Evolutionary conservation across 305 asterid genomes (phyloP).

Genomic region (Fraxinus greggii): DNA sequence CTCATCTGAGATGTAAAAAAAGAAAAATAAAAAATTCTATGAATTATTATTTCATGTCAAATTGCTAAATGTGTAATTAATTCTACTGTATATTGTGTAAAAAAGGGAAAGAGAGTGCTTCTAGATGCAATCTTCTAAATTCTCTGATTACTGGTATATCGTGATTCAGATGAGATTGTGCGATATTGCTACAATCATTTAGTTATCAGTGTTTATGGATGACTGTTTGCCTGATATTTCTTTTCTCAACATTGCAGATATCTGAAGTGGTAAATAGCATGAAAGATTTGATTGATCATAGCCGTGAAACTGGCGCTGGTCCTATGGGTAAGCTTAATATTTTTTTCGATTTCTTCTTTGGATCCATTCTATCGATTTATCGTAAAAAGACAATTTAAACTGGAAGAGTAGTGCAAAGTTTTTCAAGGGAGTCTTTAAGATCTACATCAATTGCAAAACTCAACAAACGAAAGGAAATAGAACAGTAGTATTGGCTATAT

Average conservation of each 20-base stretch:
- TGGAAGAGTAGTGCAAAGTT: not conserved
- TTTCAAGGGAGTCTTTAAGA: not conserved
- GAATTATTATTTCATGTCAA: not conserved
- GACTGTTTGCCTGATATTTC: conserved; percentile 9
- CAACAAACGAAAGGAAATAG: not conserved
- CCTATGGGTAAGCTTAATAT: conserved; percentile 31
- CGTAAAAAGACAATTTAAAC: not conserved
- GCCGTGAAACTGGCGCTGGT: conserved; percentile 39
- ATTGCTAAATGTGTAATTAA: not conserved
- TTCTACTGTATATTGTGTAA: not conserved
- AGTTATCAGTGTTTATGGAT: not conserved
- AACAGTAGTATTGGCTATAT: not conserved
- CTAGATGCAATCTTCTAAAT: not conserved
- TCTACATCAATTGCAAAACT: not conserved
- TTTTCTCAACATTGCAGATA: conserved; percentile 38
- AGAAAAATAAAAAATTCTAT: not conserved
- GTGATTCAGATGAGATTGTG: not conserved
- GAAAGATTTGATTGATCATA: conserved; percentile 53
- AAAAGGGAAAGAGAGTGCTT: not conserved
- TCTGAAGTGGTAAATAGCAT: conserved; percentile 57
- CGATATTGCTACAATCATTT: not conserved
- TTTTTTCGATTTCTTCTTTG: not conserved
- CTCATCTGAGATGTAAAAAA: not conserved
- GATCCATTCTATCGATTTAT: not conserved
- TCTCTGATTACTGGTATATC: not conserved